Base-by-base conservation (phyloP, 1,284 basidiomycete genomes). In the Puccinia hordei region DNA sequence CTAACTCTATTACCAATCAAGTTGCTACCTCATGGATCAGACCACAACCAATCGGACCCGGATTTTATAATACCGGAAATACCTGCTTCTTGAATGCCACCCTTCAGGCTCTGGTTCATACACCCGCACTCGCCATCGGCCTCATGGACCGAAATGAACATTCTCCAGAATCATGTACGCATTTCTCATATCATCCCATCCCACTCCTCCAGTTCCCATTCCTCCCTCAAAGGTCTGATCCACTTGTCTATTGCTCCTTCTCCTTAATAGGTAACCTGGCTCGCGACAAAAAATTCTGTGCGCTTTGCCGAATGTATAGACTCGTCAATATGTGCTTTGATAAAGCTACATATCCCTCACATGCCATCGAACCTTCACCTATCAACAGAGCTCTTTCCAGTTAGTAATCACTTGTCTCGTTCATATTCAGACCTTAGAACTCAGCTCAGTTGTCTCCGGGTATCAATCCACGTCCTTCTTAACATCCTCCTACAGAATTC, bases 11-110 rank as follows among this genome's bases (percentile, higher is more conserved):
- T 27, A 24, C 57, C 57, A n/a, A 24, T 24, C 57, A 75, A 41
- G 59, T 75, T 30, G 73, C 24, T 24, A 77, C 74, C n/a, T 51
- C 46, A 9, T 77, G 74, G 74, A 44, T 61, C 22, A 77, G 49
- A 49, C 59, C 46, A 0, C 72, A 75, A 73, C 75, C 66, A 84
- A 86, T 89, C 81, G 92, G 89, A 27, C 86, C 86, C 0, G 96
- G 96, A 0, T 87, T 99, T 51, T 88, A 90, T 84, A 99, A 99
- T 86, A 91, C 88, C n/a, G 94, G 94, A 72, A 99, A 98, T 86
- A 97, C 94, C 0, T 99, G 97, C 87, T 99, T 98, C 86, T 88
- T 98, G 83, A 99, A 99, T 86, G 95, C 94, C 82, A 93, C 92
- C 46, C 87, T 99, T 81, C 97, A 99, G 87, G 94, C 94, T 83